These are phyloP conservation scores for Xerocomus nothofagi DNA, from an alignment of 1,284 basidiomycete species.

Conservation along the genomic window DNA sequence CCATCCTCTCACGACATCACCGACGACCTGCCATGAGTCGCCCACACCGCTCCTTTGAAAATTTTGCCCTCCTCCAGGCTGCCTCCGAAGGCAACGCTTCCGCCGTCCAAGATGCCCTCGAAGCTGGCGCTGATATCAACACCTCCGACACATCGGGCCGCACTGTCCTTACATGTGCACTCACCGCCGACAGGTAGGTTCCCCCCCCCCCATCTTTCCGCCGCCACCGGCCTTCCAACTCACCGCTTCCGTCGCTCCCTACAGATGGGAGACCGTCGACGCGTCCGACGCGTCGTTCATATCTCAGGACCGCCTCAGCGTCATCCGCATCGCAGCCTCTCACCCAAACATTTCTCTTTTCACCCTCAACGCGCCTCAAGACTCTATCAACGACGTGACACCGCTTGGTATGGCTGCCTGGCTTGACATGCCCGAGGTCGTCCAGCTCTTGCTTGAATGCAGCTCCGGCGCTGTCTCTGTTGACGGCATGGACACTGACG, in stretches of 20 bases:
- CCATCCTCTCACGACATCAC: conserved; percentile 22
- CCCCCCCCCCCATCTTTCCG: conserved; percentile 5
- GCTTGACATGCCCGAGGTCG: conserved; percentile 60
- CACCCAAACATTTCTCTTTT: conserved; percentile 60
- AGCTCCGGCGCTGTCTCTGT: conserved; percentile 62
- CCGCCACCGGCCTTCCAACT: background rate
- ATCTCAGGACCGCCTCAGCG: conserved; percentile 52
- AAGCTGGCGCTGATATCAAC: conserved; percentile 65
- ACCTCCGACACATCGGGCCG: conserved; percentile 56
- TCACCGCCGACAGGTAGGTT: conserved; percentile 67
- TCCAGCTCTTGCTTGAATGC: conserved; percentile 57
- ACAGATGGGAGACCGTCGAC: conserved; percentile 65
- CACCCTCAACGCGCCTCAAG: conserved; percentile 67
- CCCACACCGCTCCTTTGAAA: conserved; percentile 43
- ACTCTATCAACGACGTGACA: conserved; percentile 65
- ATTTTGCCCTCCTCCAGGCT: conserved; percentile 53
- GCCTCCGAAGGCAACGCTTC: conserved; percentile 56
- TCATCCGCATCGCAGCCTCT: conserved; percentile 52
- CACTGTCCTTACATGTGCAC: conserved; percentile 61
- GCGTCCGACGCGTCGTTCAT: conserved; percentile 65
- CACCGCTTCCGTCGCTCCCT: background rate
- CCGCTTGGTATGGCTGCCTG: conserved; percentile 75
- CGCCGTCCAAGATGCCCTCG: conserved; percentile 52
- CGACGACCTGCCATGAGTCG: conserved; percentile 39
- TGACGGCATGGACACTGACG: conserved; percentile 67